phyloP scores from a whole-genome alignment of 2,329 filamentous ascomycete genomes.

The Fusarium sp. region DNA sequence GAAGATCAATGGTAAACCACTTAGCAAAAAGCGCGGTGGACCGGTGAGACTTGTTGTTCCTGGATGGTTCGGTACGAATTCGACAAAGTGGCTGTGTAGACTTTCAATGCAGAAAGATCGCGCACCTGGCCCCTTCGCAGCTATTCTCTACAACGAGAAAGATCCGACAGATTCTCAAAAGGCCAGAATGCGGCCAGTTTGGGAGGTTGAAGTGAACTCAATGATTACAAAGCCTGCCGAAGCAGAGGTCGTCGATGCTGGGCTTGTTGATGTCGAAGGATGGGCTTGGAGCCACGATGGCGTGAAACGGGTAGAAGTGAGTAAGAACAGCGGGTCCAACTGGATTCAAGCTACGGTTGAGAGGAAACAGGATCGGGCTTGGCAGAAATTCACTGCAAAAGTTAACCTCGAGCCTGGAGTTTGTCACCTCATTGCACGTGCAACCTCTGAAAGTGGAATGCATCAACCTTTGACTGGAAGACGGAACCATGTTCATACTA shows the following conservation, averaged over 20 bases:
- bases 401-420: neutral
- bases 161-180: neutral
- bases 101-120: neutral
- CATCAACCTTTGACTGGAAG: neutral
- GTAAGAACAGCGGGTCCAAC: neutral
- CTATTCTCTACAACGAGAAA: conserved; percentile 9
- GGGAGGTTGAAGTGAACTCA: conserved; percentile 22
- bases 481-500: neutral
- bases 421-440: neutral
- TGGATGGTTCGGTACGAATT: conserved; percentile 23
- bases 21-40: conserved; percentile 11
- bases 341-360: neutral
- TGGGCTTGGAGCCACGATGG: conserved; percentile 12
- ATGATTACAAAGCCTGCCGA: conserved; percentile 5
- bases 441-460: neutral
- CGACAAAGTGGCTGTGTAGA: conserved; percentile 18
- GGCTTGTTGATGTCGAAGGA: neutral
- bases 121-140: neutral
- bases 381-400: neutral
- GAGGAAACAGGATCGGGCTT: neutral
- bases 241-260: neutral
- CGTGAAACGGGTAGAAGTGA: neutral
- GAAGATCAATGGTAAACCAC: neutral
- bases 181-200: neutral
- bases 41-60: conserved; percentile 14